These are phyloP conservation scores for Venturia carpophila DNA, from an alignment of 2,329 filamentous ascomycete genomes.

Conservation along the genomic window DNA sequence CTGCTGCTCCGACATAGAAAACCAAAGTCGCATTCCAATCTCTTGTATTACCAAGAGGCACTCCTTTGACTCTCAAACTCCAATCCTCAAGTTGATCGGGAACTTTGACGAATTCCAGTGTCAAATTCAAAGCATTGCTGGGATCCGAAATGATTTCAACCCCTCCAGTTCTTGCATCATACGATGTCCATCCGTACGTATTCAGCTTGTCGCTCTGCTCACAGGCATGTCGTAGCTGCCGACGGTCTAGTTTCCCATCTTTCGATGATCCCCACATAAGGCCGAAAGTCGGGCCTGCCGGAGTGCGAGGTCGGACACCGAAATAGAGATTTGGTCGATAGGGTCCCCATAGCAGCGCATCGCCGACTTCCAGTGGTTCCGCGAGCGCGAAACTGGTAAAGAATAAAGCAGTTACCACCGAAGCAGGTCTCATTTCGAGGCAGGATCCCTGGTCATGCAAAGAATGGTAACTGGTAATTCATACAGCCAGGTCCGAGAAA, in stretches of 20 bases:
- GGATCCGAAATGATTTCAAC: slow-evolving; percentile 86
- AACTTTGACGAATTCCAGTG: slow-evolving; percentile 88
- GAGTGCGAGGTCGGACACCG: slow-evolving; percentile 73
- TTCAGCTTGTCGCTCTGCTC: slow-evolving; percentile 91
- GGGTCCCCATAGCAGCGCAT: slow-evolving; percentile 89
- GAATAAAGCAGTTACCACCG: not conserved
- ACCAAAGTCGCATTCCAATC: slow-evolving; percentile 68
- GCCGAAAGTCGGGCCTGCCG: slow-evolving; percentile 72
- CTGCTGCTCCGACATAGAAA: slow-evolving; percentile 78
- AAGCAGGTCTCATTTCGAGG: not conserved
- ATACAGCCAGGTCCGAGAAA: not conserved
- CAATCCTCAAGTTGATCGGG: slow-evolving; percentile 79
- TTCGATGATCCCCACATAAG: slow-evolving; percentile 87
- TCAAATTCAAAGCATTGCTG: slow-evolving; percentile 80
- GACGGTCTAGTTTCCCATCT: slow-evolving; percentile 30
- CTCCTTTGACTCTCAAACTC: slow-evolving; percentile 81
- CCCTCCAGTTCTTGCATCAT: slow-evolving; percentile 80
- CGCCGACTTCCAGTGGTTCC: slow-evolving; percentile 37
- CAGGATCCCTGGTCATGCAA: not conserved
- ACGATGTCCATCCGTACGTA: slow-evolving; percentile 97
- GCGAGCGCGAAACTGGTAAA: not conserved
- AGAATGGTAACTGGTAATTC: not conserved
- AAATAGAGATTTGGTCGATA: slow-evolving; percentile 95
- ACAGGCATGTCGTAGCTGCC: slow-evolving; percentile 77
- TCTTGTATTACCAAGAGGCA: slow-evolving; percentile 57